phyloP scores from a whole-genome alignment of 2,329 filamentous ascomycete genomes.

The Madurella fahalii region DNA sequence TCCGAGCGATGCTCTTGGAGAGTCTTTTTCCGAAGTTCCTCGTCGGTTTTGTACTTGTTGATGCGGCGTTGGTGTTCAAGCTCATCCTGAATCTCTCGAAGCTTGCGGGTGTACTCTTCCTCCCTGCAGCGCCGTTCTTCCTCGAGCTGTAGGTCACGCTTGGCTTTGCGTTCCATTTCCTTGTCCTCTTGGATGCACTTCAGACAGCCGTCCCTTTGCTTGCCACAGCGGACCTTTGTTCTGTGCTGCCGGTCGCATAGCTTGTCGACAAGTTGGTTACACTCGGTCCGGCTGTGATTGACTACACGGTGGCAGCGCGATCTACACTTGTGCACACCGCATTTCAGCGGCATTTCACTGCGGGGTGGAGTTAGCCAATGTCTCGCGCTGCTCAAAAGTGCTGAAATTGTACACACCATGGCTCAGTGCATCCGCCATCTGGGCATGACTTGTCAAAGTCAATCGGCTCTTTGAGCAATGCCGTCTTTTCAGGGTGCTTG shows the following conservation, averaged over 20 bases:
- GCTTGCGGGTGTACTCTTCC: constrained; percentile 39
- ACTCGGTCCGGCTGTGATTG: constrained; percentile 51
- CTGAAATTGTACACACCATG: constrained; percentile 46
- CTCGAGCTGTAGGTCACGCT: constrained; percentile 50
- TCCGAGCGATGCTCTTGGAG: constrained; percentile 46
- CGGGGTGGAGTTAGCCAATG: background rate
- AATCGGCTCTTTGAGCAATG: constrained; percentile 43
- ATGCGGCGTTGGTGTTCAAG: constrained; percentile 44
- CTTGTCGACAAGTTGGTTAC: constrained; percentile 35
- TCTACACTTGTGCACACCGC: constrained; percentile 56
- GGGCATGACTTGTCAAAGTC: constrained; percentile 62
- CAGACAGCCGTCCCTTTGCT: constrained; percentile 38
- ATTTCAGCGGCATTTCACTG: constrained; percentile 50
- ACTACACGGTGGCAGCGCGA: constrained; percentile 57
- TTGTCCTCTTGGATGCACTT: constrained; percentile 50
- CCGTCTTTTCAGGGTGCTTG: constrained; percentile 49
- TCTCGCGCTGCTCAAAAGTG: background rate
- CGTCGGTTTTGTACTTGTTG: constrained; percentile 41
- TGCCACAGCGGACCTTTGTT: constrained; percentile 43
- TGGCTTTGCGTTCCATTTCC: constrained; percentile 39
- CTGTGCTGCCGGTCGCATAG: constrained; percentile 52
- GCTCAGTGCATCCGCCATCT: constrained; percentile 63
- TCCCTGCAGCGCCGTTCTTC: constrained; percentile 42
- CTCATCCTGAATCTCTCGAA: constrained; percentile 51
- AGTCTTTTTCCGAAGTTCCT: constrained; percentile 39